These are phyloP conservation scores for Bipolaris gigantea DNA, from an alignment of 2,329 filamentous ascomycete species.

Conservation along the genomic window DNA sequence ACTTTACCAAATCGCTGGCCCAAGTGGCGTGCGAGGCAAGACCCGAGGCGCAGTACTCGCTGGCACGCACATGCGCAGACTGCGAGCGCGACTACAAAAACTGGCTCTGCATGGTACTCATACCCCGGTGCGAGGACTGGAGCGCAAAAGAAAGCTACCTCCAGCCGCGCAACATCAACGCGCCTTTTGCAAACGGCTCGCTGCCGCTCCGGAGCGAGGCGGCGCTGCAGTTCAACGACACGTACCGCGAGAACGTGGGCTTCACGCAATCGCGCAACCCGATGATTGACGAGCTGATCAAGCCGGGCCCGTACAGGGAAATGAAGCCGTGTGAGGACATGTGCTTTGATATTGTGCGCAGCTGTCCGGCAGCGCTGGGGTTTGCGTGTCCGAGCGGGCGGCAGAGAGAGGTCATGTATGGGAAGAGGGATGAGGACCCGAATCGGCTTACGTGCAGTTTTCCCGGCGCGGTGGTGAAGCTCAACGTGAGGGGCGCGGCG, in stretches of 20 bases:
- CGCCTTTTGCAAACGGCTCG: slow-evolving; percentile 71
- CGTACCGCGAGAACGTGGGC: slow-evolving; percentile 38
- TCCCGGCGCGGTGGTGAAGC: slow-evolving; percentile 45
- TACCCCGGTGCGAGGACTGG: slow-evolving; percentile 90
- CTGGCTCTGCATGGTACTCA: slow-evolving; percentile 92
- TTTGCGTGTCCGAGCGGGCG: slow-evolving; percentile 69
- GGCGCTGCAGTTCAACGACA: slow-evolving; percentile 28
- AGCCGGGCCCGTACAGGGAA: slow-evolving; percentile 91
- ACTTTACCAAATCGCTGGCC: slow-evolving; percentile 79
- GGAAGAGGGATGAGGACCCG: slow-evolving; percentile 18
- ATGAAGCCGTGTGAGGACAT: slow-evolving; percentile 84
- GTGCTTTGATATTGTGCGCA: slow-evolving; percentile 83
- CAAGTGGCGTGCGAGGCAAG: slow-evolving; percentile 84
- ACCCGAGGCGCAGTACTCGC: slow-evolving; percentile 74
- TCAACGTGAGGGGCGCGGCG: slow-evolving; percentile 27
- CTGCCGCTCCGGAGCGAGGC: slow-evolving; percentile 19
- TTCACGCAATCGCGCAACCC: slow-evolving; percentile 67
- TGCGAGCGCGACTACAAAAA: slow-evolving; percentile 83
- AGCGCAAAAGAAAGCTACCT: slow-evolving; percentile 56
- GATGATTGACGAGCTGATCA: slow-evolving; percentile 70
- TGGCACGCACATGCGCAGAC: slow-evolving; percentile 73
- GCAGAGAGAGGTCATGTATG: slow-evolving; percentile 28
- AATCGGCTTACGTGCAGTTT: slow-evolving; percentile 45
- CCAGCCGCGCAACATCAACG: slow-evolving; percentile 69
- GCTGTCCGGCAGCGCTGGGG: slow-evolving; percentile 74